Evolutionary conservation across 1,284 basidiomycete species (phyloP).

Genomic region (Cerrena zonata): DNA sequence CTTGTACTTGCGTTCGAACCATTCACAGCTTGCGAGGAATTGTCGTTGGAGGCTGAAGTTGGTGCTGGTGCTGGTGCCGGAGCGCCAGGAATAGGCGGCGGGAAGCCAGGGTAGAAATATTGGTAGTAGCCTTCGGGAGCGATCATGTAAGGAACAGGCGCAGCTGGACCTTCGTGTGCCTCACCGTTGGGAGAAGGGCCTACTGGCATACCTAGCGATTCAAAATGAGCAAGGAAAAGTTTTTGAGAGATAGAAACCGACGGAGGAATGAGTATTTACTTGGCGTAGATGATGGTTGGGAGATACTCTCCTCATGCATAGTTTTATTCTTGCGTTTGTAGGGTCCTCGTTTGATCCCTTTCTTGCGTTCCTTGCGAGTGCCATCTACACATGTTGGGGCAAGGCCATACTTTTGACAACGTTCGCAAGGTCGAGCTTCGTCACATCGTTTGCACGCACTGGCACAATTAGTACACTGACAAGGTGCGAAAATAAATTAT

Average conservation of each 20-base stretch:
- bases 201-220: background rate
- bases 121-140: constrained; percentile 53
- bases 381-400: constrained; percentile 67
- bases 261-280: too few species aligned
- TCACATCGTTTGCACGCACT: constrained; percentile 83
- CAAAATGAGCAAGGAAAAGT: constrained; percentile 1
- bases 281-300: constrained; percentile 11
- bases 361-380: constrained; percentile 76
- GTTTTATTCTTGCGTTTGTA: constrained; percentile 72
- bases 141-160: constrained; percentile 28
- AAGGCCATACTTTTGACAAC: constrained; percentile 77
- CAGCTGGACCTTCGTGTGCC: constrained; percentile 26
- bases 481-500: constrained; percentile 1
- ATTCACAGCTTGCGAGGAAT: background rate
- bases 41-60: background rate
- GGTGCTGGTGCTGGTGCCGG: constrained; percentile 31
- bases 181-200: constrained; percentile 14
- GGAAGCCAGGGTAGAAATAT: constrained; percentile 38
- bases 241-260: background rate
- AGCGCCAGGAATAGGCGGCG: constrained; percentile 33
- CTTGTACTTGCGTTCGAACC: constrained; percentile 15
- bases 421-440: constrained; percentile 71
- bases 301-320: constrained; percentile 15
- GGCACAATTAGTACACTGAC: constrained; percentile 84
- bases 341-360: constrained; percentile 80